Conservation (phyloP, 116 monocot genomes). For the Thalassia testudinum region DNA sequence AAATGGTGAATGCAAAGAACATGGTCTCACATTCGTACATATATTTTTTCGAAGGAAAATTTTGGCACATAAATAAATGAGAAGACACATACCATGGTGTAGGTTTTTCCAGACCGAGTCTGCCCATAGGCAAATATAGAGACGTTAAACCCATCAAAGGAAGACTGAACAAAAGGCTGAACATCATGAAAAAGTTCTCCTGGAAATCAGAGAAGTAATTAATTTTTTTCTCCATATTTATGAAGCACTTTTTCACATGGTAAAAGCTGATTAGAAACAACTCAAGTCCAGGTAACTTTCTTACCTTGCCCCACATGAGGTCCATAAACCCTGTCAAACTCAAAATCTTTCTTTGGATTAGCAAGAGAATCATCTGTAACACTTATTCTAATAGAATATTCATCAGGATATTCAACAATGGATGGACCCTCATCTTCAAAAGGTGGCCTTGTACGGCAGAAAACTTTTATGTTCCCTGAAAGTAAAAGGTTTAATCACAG, state of each 20-base stretch:
- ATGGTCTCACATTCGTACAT: no score
- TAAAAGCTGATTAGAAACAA: not conserved
- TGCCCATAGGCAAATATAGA: conserved; percentile 90
- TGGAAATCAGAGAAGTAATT: conserved; percentile 13
- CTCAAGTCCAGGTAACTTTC: not conserved
- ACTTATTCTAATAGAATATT: conserved; percentile 65
- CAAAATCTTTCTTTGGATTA: conserved; percentile 81
- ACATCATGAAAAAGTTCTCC: conserved; percentile 82
- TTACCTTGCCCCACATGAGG: conserved; percentile 94
- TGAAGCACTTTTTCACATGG: not conserved
- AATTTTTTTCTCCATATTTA: no score
- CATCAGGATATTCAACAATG: conserved; percentile 88
- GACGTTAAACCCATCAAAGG: conserved; percentile 90
- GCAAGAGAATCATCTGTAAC: conserved; percentile 65
- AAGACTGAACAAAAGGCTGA: conserved; percentile 82
- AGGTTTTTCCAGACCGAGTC: conserved; percentile 77
- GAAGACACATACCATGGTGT: conserved; percentile 59
- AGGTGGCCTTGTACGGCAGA: conserved; percentile 77
- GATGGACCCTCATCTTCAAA: conserved; percentile 91
- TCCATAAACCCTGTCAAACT: conserved; percentile 95
- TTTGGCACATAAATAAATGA: not conserved
- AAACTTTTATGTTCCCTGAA: conserved; percentile 84
- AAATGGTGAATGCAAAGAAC: no score
- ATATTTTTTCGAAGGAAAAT: no score
- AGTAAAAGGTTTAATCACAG: conserved; percentile 8